Conservation (phyloP, 805 yeast genomes). For the Metschnikowia gelsemii region DNA sequence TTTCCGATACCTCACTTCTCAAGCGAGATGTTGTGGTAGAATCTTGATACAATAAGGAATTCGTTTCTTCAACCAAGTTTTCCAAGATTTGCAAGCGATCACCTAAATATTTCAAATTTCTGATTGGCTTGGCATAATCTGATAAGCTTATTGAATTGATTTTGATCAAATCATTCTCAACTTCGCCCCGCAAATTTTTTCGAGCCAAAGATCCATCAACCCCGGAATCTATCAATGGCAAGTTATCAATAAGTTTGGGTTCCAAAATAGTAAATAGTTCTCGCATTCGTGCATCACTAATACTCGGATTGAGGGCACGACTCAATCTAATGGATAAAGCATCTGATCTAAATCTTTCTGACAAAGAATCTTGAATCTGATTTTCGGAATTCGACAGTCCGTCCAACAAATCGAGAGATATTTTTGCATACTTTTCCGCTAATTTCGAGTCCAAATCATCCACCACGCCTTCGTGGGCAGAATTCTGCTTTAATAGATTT, state of each 20-base stretch:
- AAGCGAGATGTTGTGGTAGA: slow-evolving; percentile 24
- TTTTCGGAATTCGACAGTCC: slow-evolving; percentile 2
- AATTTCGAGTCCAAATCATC: slow-evolving; percentile 15
- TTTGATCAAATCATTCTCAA: slow-evolving; percentile 59
- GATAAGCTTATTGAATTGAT: slow-evolving; percentile 44
- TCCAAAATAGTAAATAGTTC: slow-evolving; percentile 35
- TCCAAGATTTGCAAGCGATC: slow-evolving; percentile 15
- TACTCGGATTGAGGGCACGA: slow-evolving; percentile 47
- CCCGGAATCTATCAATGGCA: slow-evolving; percentile 45
- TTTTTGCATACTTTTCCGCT: slow-evolving; percentile 50
- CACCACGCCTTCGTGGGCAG: slow-evolving; percentile 6
- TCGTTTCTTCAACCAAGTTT: slow-evolving; percentile 29
- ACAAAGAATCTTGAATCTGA: neutral
- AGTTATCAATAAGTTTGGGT: slow-evolving; percentile 30
- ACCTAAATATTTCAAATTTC: slow-evolving; percentile 23
- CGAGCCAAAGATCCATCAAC: slow-evolving; percentile 60
- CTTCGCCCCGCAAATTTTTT: slow-evolving; percentile 55
- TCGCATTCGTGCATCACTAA: slow-evolving; percentile 34
- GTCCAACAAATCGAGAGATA: slow-evolving; percentile 41
- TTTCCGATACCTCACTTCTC: slow-evolving; percentile 24
- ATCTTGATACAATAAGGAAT: slow-evolving; percentile 39
- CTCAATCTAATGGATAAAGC: slow-evolving; percentile 46
- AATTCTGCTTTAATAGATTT: slow-evolving; percentile 26
- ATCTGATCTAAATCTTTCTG: slow-evolving; percentile 12
- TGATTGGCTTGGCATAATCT: slow-evolving; percentile 34